A percentile compares a stretch with the other conserved stretches of the same genome.
phyloP scores from a whole-genome alignment of 169 alveolate genomes.

The Babesia sp. region DNA sequence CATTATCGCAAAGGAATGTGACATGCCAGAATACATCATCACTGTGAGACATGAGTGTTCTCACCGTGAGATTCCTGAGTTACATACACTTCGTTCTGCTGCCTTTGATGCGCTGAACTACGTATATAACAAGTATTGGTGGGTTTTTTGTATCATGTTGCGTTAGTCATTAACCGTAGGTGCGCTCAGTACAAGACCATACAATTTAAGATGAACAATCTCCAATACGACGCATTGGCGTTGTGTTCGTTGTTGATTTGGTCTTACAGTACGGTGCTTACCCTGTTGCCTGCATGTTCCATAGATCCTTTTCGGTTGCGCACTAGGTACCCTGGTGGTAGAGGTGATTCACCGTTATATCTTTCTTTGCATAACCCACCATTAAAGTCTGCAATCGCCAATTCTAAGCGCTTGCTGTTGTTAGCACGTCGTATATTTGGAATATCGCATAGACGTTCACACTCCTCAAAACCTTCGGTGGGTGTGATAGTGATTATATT shows the following conservation, averaged over 20 bases:
- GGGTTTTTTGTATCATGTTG: not conserved
- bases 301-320: not conserved
- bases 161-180: slow-evolving; percentile 1
- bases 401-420: not conserved
- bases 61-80: slow-evolving; percentile 63
- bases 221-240: slow-evolving; percentile 18
- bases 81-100: slow-evolving; percentile 39
- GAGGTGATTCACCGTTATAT: not conserved
- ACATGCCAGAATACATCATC: slow-evolving; percentile 54
- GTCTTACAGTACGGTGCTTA: slow-evolving; percentile 6
- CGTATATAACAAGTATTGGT: slow-evolving; percentile 59
- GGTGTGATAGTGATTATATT: too few relatives aligned
- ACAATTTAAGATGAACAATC: slow-evolving; percentile 19
- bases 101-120: slow-evolving; percentile 47
- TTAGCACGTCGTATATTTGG: not conserved
- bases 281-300: not conserved
- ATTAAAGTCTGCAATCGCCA: not conserved
- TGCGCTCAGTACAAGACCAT: slow-evolving; percentile 36
- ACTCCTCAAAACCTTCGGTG: too few relatives aligned
- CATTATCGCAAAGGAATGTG: slow-evolving; percentile 43
- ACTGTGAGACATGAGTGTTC: slow-evolving; percentile 50
- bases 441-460: not conserved
- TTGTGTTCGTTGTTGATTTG: slow-evolving; percentile 12
- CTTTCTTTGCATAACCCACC: not conserved
- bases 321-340: not conserved